phyloP scores from a whole-genome alignment of 257 asterid species.

The Dorcoceras hygrometricum region DNA sequence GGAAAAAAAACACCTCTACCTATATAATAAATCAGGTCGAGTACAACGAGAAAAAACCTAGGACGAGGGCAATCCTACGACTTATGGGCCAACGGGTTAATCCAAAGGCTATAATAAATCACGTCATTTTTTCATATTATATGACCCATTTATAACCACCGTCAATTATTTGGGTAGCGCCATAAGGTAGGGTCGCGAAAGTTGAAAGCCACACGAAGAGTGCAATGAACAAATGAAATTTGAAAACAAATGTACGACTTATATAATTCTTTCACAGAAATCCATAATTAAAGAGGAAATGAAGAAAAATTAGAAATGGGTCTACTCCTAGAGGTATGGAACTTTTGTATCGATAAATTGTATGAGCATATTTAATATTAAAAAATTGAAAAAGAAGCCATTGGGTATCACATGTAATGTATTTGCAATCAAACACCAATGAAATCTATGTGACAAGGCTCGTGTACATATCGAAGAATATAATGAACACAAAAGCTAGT shows the following conservation, averaged over 20 bases:
- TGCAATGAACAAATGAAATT: not conserved
- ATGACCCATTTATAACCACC: no score
- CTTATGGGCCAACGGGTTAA: no score
- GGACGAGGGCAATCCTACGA: no score
- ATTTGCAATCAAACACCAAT: conserved; percentile 12
- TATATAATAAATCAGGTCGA: no score
- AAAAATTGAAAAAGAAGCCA: not conserved
- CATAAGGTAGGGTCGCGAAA: no score
- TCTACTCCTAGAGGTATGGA: not conserved
- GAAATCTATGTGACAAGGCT: conserved; percentile 16
- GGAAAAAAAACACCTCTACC: no score
- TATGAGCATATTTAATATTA: not conserved
- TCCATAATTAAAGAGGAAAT: not conserved
- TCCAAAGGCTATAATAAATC: no score
- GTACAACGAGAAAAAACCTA: no score
- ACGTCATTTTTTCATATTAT: no score
- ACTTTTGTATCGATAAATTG: not conserved
- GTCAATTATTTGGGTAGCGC: no score
- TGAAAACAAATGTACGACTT: not conserved
- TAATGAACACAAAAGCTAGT: conserved; percentile 25
- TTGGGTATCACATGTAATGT: not conserved
- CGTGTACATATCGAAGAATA: not conserved
- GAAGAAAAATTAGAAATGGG: no score
- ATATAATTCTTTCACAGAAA: not conserved
- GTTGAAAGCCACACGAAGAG: not conserved